Percentiles rank a stretch among this genome's conserved stretches.
Conservation (phyloP, 2,329 filamentous ascomycete species). For the Blastomyces gilchristii region DNA sequence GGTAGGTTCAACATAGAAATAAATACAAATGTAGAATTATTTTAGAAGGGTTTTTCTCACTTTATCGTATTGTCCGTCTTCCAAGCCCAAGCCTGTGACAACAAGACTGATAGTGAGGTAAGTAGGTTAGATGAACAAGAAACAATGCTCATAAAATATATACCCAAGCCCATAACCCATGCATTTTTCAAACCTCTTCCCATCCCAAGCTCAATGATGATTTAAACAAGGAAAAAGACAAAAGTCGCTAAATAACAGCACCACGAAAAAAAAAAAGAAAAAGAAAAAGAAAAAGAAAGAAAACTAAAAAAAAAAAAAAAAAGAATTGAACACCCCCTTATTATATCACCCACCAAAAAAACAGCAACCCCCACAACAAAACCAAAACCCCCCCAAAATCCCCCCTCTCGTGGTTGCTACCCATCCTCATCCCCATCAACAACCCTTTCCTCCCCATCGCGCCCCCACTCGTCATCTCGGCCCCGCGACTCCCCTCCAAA, state of each 20-base stretch:
- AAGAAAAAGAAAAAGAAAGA: too few relatives aligned
- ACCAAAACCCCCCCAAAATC: not conserved
- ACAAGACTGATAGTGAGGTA: too few relatives aligned
- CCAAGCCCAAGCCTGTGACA: too few relatives aligned
- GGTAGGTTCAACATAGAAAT: too few relatives aligned
- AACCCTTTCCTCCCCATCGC: not conserved
- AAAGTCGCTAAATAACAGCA: not conserved
- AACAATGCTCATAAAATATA: too few relatives aligned
- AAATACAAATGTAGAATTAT: too few relatives aligned
- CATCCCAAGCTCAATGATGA: not conserved
- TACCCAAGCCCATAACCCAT: not conserved
- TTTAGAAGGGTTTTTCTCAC: too few relatives aligned
- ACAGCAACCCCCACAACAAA: not conserved
- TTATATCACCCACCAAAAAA: not conserved
- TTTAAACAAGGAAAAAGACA: not conserved
- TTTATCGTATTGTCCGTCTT: too few relatives aligned
- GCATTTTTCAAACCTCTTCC: not conserved
- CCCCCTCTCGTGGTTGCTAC: too few relatives aligned
- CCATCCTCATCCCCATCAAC: not conserved
- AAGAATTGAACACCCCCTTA: not conserved
- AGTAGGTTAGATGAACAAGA: too few relatives aligned
- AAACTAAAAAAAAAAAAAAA: not conserved
- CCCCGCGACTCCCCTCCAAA: slow-evolving; percentile 1
- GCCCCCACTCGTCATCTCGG: not conserved
- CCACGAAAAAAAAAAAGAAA: too few relatives aligned